These are phyloP conservation scores for Yamadazyma kanchanaburiensis DNA, from an alignment of 1,139 yeast species.

Conservation along the genomic window DNA sequence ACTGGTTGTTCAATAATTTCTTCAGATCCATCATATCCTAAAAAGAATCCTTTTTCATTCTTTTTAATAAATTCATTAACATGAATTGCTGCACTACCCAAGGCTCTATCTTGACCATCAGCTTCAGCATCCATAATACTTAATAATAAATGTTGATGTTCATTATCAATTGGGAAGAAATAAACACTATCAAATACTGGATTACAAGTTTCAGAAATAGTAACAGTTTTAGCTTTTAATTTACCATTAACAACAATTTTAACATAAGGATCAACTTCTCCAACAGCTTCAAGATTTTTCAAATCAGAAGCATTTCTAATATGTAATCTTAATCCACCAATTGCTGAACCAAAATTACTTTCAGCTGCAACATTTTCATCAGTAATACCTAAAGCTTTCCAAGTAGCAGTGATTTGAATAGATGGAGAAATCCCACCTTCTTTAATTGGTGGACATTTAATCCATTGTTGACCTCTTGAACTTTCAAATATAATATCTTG, in stretches of 20 bases:
- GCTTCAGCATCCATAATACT: conserved; percentile 66
- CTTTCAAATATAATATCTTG: conserved; percentile 53
- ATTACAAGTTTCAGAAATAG: conserved; percentile 51
- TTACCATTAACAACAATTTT: conserved; percentile 57
- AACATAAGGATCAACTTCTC: conserved; percentile 72
- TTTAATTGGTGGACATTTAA: conserved; percentile 39
- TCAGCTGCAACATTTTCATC: conserved; percentile 41
- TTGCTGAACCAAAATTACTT: conserved; percentile 49
- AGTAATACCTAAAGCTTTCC: conserved; percentile 70
- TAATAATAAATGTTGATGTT: conserved; percentile 55
- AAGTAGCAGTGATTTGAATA: conserved; percentile 51
- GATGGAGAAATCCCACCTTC: conserved; percentile 40
- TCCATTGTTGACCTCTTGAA: conserved; percentile 51
- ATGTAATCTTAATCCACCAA: conserved; percentile 64
- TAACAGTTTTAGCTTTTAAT: conserved; percentile 51
- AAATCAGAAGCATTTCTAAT: conserved; percentile 53
- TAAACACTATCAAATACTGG: conserved; percentile 60
- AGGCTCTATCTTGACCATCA: conserved; percentile 57
- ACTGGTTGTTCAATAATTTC: conserved; percentile 45
- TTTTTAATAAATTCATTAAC: conserved; percentile 49
- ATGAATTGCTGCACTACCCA: conserved; percentile 57
- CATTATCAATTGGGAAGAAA: conserved; percentile 61
- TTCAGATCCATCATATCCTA: conserved; percentile 53
- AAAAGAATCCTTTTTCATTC: conserved; percentile 40
- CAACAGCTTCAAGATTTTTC: conserved; percentile 61